Conservation (phyloP, 169 alveolate genomes). For the Ichthyophthirius multifiliis region DNA sequence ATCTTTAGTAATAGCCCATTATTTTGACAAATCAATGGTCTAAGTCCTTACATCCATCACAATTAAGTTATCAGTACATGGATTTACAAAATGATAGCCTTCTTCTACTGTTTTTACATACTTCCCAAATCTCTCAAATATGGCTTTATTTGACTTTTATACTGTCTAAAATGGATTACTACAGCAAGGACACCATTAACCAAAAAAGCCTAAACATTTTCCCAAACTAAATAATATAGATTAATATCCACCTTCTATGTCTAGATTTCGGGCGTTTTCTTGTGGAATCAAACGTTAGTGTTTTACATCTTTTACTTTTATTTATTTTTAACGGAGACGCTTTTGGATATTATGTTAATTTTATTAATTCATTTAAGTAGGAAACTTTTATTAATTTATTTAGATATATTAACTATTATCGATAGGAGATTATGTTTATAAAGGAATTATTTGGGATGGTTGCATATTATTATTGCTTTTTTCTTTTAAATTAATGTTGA, state of each 20-base stretch:
- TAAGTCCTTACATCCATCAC: slow-evolving; percentile 34
- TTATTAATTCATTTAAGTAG: too few species aligned
- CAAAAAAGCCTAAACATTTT: neutral
- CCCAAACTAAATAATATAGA: neutral
- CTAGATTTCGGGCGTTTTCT: neutral
- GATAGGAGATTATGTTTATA: too few species aligned
- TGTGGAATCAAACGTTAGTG: neutral
- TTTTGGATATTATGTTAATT: too few species aligned
- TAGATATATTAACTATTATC: too few species aligned
- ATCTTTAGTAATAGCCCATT: neutral
- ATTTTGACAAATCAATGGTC: slow-evolving; percentile 20
- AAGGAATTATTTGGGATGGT: too few species aligned
- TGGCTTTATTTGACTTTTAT: slow-evolving; percentile 9
- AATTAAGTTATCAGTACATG: slow-evolving; percentile 35
- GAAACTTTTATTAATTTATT: too few species aligned
- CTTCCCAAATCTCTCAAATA: slow-evolving; percentile 41
- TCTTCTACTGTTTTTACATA: slow-evolving; percentile 27
- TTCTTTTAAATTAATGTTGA: too few species aligned
- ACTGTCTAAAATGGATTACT: neutral
- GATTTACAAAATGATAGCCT: slow-evolving; percentile 45
- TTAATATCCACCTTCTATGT: neutral
- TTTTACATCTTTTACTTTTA: too few species aligned
- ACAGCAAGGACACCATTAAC: neutral
- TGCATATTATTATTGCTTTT: too few species aligned
- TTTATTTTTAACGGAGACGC: too few species aligned